These are phyloP conservation scores for Zygoascus biomembranicola DNA, from an alignment of 805 yeast species.

Conservation along the genomic window DNA sequence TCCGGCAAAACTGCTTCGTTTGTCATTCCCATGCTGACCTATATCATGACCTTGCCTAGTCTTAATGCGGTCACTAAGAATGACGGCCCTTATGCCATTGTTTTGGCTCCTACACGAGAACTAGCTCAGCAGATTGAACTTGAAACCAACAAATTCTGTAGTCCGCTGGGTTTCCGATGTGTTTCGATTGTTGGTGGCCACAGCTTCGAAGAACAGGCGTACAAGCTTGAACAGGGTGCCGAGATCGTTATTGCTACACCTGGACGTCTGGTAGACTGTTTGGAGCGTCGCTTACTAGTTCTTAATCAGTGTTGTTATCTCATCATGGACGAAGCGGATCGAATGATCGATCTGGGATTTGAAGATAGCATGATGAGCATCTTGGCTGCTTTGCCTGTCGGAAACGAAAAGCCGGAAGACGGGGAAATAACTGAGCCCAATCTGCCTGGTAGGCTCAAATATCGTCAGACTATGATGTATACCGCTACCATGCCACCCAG, in stretches of 20 bases:
- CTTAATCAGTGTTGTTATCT: conserved; percentile 56
- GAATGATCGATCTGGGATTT: conserved; percentile 93
- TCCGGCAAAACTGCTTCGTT: conserved; percentile 90
- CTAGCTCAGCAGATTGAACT: conserved; percentile 76
- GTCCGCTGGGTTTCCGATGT: conserved; percentile 29
- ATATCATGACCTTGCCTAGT: conserved; percentile 40
- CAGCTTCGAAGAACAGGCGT: conserved; percentile 63
- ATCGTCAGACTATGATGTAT: conserved; percentile 74
- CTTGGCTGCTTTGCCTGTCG: conserved; percentile 44
- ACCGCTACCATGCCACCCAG: conserved; percentile 86
- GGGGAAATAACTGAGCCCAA: conserved; percentile 4
- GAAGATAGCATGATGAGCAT: conserved; percentile 68
- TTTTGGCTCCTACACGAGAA: conserved; percentile 91
- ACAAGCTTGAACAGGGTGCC: conserved; percentile 51
- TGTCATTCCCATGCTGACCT: conserved; percentile 60
- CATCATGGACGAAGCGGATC: conserved; percentile 88
- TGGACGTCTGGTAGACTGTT: conserved; percentile 76
- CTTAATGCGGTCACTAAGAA: conserved; percentile 38
- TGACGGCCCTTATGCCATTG: conserved; percentile 66
- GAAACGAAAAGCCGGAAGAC: conserved; percentile 32
- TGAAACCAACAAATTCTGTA: conserved; percentile 51
- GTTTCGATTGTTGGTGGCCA: conserved; percentile 87
- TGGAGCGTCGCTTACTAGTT: conserved; percentile 57
- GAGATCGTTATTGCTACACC: conserved; percentile 91
- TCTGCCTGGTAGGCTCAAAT: conserved; percentile 2